A percentile compares a stretch with the other conserved stretches of the same genome.
phyloP scores from a whole-genome alignment of 768 basidiomycete species.

The Suillus tomentosus region DNA sequence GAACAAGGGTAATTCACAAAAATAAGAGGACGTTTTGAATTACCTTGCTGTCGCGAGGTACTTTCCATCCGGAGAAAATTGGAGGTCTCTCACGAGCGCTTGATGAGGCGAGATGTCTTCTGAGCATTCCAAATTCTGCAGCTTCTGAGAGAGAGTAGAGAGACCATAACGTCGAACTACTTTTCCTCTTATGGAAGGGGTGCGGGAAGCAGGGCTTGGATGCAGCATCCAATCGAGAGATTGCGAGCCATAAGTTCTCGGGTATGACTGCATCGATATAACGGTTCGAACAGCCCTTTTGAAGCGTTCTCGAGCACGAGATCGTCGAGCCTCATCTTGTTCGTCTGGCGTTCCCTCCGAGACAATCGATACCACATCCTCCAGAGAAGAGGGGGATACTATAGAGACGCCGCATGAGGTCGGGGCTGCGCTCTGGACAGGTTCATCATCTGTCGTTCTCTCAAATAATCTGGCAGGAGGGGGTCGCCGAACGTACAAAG shows the following conservation, averaged over 20 bases:
- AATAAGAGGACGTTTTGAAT: slow-evolving; percentile 11
- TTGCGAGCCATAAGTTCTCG: neutral
- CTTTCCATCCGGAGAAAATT: slow-evolving; percentile 57
- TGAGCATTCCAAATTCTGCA: slow-evolving; percentile 41
- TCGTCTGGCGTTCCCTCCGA: slow-evolving; percentile 32
- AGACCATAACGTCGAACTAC: neutral
- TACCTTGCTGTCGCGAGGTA: slow-evolving; percentile 56
- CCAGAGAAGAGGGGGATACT: neutral
- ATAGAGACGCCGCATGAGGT: neutral
- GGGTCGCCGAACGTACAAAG: slow-evolving; percentile 8
- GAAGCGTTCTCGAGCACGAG: slow-evolving; percentile 39
- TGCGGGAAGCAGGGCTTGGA: neutral
- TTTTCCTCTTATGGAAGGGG: neutral
- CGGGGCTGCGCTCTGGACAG: neutral
- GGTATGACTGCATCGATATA: slow-evolving; percentile 39
- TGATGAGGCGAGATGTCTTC: slow-evolving; percentile 48
- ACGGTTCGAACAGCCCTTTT: slow-evolving; percentile 47
- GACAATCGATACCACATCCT: slow-evolving; percentile 26
- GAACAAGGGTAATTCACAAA: slow-evolving; percentile 5
- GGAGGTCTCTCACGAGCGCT: slow-evolving; percentile 57
- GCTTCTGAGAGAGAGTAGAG: slow-evolving; percentile 25
- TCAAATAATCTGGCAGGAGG: neutral
- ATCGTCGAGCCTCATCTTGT: slow-evolving; percentile 25
- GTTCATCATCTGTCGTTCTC: neutral
- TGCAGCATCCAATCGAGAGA: slow-evolving; percentile 4